These are phyloP conservation scores for Benincasa hispida DNA, from an alignment of 306 rosid genomes.

Conservation along the genomic window DNA sequence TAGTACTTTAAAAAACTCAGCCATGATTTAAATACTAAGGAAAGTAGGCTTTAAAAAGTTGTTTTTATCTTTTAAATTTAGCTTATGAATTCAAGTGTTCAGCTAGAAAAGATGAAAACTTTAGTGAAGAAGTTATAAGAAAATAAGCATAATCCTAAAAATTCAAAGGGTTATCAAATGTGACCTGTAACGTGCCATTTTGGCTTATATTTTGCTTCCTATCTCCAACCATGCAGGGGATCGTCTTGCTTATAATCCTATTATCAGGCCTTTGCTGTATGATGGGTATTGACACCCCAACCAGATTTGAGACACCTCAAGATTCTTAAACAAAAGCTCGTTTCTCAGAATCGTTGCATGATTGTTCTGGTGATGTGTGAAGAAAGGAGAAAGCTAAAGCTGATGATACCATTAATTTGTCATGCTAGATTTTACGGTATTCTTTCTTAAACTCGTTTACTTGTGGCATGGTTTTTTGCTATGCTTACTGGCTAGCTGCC, in stretches of 20 bases:
- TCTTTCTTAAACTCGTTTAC: neutral
- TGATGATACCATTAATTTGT: conserved; percentile 5
- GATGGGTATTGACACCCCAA: conserved; percentile 98
- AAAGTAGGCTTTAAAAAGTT: too few relatives aligned
- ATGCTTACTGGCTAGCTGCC: neutral
- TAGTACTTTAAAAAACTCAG: too few relatives aligned
- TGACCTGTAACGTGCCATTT: neutral
- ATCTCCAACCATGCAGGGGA: conserved; percentile 39
- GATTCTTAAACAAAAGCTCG: conserved; percentile 37
- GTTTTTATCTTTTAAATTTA: too few relatives aligned
- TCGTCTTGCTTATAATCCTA: conserved; percentile 75
- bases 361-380: neutral
- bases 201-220: conserved; percentile 14
- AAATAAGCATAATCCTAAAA: too few relatives aligned
- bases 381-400: conserved; percentile 7
- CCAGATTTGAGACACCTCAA: conserved; percentile 85
- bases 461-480: conserved; percentile 2
- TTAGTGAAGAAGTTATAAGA: too few relatives aligned
- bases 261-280: conserved; percentile 92
- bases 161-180: too few relatives aligned
- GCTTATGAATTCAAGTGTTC: too few relatives aligned
- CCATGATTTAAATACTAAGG: too few relatives aligned
- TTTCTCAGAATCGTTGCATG: neutral
- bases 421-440: neutral
- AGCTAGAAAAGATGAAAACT: too few relatives aligned